phyloP scores from a whole-genome alignment of 257 asterid genomes.

The Craterostigma plantagineum region DNA sequence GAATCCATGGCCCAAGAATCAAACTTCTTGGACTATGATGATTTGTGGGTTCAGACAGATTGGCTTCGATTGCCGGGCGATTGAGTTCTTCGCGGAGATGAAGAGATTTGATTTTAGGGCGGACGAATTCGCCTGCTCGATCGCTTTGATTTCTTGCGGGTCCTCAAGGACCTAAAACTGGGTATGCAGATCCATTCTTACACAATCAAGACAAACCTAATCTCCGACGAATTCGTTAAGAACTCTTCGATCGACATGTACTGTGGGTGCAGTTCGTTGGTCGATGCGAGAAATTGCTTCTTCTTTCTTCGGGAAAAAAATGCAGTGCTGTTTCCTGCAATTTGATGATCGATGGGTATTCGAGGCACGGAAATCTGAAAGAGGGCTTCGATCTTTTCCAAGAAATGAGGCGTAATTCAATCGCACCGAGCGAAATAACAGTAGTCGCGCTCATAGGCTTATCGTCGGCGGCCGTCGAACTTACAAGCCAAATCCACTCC shows the following conservation, averaged over 20 bases:
- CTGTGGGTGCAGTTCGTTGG: slow-evolving; percentile 19
- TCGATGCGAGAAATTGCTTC: slow-evolving; percentile 17
- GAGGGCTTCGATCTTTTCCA: slow-evolving; percentile 20
- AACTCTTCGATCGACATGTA: slow-evolving; percentile 33
- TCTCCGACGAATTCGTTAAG: slow-evolving; percentile 20
- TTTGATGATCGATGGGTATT: slow-evolving; percentile 25
- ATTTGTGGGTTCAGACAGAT: slow-evolving; percentile 23
- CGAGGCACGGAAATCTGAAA: slow-evolving; percentile 12
- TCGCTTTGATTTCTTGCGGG: slow-evolving; percentile 29
- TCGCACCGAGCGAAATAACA: slow-evolving; percentile 19
- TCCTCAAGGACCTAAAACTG: slow-evolving; percentile 17
- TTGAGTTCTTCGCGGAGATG: slow-evolving; percentile 20
- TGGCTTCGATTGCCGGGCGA: slow-evolving; percentile 18
- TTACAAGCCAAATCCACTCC: slow-evolving; percentile 22
- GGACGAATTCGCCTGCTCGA: slow-evolving; percentile 26
- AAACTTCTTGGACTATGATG: slow-evolving; percentile 27
- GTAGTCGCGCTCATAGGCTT: slow-evolving; percentile 26
- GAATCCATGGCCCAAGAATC: slow-evolving; percentile 13
- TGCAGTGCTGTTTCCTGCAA: slow-evolving; percentile 16
- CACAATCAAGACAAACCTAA: slow-evolving; percentile 18
- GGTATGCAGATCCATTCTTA: slow-evolving; percentile 33
- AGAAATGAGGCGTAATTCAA: slow-evolving; percentile 17
- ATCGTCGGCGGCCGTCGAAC: slow-evolving; percentile 13
- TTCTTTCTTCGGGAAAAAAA: slow-evolving; percentile 8
- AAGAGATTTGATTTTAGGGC: slow-evolving; percentile 14